Evolutionary conservation across 148 eudicot genomes (phyloP).

Genomic region (Beta vulgaris): DNA sequence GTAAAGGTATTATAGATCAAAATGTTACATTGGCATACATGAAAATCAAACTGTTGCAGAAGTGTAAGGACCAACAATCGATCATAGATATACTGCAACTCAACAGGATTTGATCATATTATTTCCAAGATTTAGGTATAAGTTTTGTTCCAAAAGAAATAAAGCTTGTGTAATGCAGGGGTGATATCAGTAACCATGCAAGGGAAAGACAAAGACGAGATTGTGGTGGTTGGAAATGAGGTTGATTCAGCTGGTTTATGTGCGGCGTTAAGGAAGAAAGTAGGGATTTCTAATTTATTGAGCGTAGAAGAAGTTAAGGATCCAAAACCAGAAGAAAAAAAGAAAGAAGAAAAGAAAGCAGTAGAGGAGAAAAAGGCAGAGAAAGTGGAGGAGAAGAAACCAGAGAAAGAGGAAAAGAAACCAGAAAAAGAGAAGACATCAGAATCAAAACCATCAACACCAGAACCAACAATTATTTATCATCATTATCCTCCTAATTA

Average conservation of each 20-base stretch:
- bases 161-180: conserved; percentile 21
- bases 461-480: neutral
- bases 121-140: too few relatives aligned
- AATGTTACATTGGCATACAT: too few relatives aligned
- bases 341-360: neutral
- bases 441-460: neutral
- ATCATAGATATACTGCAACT: too few relatives aligned
- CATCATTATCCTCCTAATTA: conserved; percentile 3
- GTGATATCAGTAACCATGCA: conserved; percentile 32
- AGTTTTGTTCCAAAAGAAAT: neutral
- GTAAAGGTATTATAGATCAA: too few relatives aligned
- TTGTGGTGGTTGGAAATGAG: conserved; percentile 24
- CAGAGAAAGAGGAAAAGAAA: conserved; percentile 10
- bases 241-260: conserved; percentile 34
- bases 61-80: too few relatives aligned
- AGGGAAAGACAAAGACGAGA: conserved; percentile 31
- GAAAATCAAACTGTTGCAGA: too few relatives aligned
- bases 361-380: conserved; percentile 7
- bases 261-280: conserved; percentile 25
- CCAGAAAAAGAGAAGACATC: neutral
- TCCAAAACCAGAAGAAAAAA: conserved; percentile 36
- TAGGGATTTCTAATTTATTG: conserved; percentile 12
- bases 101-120: too few relatives aligned
- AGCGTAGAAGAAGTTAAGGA: conserved; percentile 31
- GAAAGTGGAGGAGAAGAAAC: neutral